Evolutionary conservation across 345 rosid genomes (phyloP).

Genomic region (Barbarea vulgaris): DNA sequence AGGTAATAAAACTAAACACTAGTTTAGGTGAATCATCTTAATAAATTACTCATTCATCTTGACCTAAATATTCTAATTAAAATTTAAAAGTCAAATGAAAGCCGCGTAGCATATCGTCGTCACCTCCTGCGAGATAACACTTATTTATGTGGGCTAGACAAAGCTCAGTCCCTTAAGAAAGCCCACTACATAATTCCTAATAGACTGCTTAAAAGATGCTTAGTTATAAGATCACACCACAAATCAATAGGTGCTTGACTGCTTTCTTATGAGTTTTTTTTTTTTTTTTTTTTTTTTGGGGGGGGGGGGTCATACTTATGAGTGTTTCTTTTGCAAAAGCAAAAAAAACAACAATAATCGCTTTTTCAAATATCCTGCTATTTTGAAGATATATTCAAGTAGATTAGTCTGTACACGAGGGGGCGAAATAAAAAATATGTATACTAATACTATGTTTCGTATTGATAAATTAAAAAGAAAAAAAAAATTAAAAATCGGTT

Average conservation of each 20-base stretch:
- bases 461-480: background rate
- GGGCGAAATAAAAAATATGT: background rate
- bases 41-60: background rate
- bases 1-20: constrained; percentile 5
- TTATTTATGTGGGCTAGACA: background rate
- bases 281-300: too few relatives aligned
- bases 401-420: background rate
- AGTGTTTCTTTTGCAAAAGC: too few relatives aligned
- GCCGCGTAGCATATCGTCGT: constrained; percentile 27
- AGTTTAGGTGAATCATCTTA: constrained; percentile 27
- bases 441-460: background rate
- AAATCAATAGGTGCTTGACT: too few relatives aligned
- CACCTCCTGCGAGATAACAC: background rate
- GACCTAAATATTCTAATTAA: background rate
- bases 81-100: background rate
- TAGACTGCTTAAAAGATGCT: background rate
- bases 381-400: background rate
- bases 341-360: background rate
- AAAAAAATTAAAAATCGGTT: background rate
- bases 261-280: too few relatives aligned
- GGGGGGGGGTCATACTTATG: too few relatives aligned
- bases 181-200: background rate
- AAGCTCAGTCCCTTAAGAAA: background rate
- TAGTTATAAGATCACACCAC: too few relatives aligned
- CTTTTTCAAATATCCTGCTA: background rate